These are phyloP conservation scores for Periglandula ipomoeae DNA, from an alignment of 2,329 filamentous ascomycete genomes.

Conservation along the genomic window DNA sequence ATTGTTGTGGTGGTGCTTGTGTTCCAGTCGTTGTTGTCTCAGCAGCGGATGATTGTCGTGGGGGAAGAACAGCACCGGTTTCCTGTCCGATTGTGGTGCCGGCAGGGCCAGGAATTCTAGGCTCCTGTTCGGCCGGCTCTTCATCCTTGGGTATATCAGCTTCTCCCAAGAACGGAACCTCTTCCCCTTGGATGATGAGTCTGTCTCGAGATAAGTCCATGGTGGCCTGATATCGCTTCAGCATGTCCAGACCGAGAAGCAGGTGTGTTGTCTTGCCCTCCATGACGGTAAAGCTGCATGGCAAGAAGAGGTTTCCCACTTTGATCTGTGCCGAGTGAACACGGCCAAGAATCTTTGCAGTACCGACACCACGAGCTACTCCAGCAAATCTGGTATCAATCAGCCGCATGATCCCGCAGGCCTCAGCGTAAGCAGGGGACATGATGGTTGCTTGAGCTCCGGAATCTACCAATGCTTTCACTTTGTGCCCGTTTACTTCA, in stretches of 20 bases:
- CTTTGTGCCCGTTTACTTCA: slow-evolving; percentile 82
- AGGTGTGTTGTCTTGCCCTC: slow-evolving; percentile 95
- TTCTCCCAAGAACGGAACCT: slow-evolving; percentile 85
- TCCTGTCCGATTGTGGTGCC: slow-evolving; percentile 82
- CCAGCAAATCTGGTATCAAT: slow-evolving; percentile 89
- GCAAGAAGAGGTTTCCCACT: slow-evolving; percentile 77
- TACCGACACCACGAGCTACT: slow-evolving; percentile 87
- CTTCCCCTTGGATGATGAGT: slow-evolving; percentile 78
- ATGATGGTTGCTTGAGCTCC: slow-evolving; percentile 98
- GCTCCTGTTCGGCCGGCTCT: slow-evolving; percentile 69
- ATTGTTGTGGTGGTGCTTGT: slow-evolving; percentile 12
- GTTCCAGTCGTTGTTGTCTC: slow-evolving; percentile 7
- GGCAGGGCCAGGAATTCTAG: slow-evolving; percentile 73
- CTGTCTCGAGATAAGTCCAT: slow-evolving; percentile 82
- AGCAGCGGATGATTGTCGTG: slow-evolving; percentile 12
- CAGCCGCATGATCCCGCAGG: slow-evolving; percentile 91
- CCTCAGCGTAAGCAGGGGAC: slow-evolving; percentile 85
- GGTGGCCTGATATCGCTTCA: slow-evolving; percentile 88
- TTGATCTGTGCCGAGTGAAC: slow-evolving; percentile 94
- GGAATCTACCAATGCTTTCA: slow-evolving; percentile 96
- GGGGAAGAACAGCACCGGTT: slow-evolving; percentile 60
- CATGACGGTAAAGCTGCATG: slow-evolving; percentile 98
- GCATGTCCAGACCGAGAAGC: slow-evolving; percentile 88
- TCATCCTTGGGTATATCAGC: slow-evolving; percentile 84
- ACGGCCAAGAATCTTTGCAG: slow-evolving; percentile 85